A percentile compares a stretch with the other conserved stretches of the same genome.
phyloP scores from a whole-genome alignment of 2,329 filamentous ascomycete species.

The Aureobasidium melanogenum region DNA sequence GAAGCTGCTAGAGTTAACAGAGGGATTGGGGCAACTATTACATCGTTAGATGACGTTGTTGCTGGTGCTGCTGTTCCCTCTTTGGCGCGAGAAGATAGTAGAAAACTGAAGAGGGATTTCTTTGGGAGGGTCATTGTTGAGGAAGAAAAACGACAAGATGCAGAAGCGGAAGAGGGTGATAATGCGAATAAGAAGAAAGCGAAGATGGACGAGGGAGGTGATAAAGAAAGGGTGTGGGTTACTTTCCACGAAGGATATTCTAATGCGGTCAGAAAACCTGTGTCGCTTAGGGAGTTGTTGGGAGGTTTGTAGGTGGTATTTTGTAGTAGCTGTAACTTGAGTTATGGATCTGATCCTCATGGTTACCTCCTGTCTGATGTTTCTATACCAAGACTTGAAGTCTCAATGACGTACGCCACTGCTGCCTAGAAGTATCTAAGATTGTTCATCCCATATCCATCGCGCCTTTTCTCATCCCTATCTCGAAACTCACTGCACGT shows the following conservation, averaged over 20 bases:
- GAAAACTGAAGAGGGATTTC: conserved; percentile 63
- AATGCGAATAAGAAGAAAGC: background rate
- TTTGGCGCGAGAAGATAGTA: conserved; percentile 21
- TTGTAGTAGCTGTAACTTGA: no score
- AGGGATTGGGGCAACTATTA: conserved; percentile 18
- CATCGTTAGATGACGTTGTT: conserved; percentile 16
- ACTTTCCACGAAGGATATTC: conserved; percentile 85
- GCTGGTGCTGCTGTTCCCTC: conserved; percentile 11
- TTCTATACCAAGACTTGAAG: background rate
- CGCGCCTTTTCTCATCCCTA: background rate
- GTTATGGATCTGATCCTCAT: no score
- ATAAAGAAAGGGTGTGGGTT: conserved; percentile 66
- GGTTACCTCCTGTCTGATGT: no score
- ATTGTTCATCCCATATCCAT: background rate
- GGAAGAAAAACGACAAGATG: conserved; percentile 21
- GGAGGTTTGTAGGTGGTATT: conserved; percentile 45
- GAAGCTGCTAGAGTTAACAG: conserved; percentile 56
- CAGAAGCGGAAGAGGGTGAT: conserved; percentile 18
- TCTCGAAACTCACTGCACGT: no score
- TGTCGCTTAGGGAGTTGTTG: conserved; percentile 73
- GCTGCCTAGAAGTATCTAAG: background rate
- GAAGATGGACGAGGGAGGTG: conserved; percentile 24
- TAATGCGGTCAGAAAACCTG: conserved; percentile 83
- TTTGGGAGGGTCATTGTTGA: conserved; percentile 57
- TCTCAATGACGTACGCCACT: background rate